Conservation (phyloP, 106 monocot species). For the Dactylorhiza incarnata region DNA sequence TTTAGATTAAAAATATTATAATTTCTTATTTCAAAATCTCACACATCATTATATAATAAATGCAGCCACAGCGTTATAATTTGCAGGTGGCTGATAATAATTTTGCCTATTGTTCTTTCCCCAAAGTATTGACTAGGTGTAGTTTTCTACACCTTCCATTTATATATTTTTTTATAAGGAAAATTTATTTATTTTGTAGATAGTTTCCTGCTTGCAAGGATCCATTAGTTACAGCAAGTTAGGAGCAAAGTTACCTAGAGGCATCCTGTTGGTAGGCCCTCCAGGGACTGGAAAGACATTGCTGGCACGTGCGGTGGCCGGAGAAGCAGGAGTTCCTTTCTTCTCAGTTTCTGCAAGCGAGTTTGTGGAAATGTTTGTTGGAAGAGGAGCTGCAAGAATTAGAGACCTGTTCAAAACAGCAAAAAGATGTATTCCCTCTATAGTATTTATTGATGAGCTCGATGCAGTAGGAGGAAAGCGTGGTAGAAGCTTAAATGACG, state of each 20-base stretch:
- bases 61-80: not conserved
- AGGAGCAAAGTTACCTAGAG: constrained; percentile 84
- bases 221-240: constrained; percentile 71
- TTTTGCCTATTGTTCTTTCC: not conserved
- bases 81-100: no score
- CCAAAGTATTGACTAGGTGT: not conserved
- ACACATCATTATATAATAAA: not conserved
- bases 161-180: not conserved
- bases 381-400: constrained; percentile 88
- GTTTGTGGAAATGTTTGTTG: constrained; percentile 92
- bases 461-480: constrained; percentile 95
- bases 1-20: no score
- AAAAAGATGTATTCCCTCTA: constrained; percentile 68
- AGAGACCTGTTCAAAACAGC: constrained; percentile 87
- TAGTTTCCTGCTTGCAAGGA: constrained; percentile 87
- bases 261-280: constrained; percentile 78
- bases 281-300: constrained; percentile 96
- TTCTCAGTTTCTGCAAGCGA: constrained; percentile 96
- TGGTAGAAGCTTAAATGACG: constrained; percentile 84
- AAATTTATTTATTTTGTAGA: constrained; percentile 27
- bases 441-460: constrained; percentile 90
- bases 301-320: constrained; percentile 82
- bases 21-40: not conserved
- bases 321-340: constrained; percentile 93
- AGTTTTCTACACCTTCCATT: not conserved